Conservation (phyloP, 345 rosid species). For the Salix suchowensis region DNA sequence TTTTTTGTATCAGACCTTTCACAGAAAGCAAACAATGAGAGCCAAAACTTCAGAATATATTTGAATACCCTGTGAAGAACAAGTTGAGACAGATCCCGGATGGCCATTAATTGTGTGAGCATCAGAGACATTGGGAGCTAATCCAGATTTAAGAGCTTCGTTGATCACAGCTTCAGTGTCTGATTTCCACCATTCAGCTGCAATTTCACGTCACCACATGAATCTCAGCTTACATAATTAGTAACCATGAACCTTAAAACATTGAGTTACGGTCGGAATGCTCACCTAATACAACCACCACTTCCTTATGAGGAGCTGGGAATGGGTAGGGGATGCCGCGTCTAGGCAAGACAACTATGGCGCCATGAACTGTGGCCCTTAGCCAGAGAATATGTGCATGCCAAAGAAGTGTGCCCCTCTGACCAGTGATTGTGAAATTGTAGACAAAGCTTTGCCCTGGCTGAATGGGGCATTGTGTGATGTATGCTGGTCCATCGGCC, state of each 20-base stretch:
- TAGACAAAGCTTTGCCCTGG: slow-evolving; percentile 52
- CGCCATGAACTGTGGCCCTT: slow-evolving; percentile 62
- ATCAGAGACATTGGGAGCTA: slow-evolving; percentile 62
- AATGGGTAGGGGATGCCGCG: slow-evolving; percentile 62
- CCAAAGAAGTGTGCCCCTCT: slow-evolving; percentile 71
- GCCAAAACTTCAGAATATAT: not conserved
- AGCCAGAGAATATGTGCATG: slow-evolving; percentile 75
- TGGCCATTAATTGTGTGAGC: slow-evolving; percentile 74
- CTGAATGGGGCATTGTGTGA: slow-evolving; percentile 75
- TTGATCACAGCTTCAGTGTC: slow-evolving; percentile 54
- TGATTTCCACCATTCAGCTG: slow-evolving; percentile 78
- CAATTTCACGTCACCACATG: not conserved
- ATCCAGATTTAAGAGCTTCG: slow-evolving; percentile 47
- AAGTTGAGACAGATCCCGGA: slow-evolving; percentile 49
- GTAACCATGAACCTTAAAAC: not conserved
- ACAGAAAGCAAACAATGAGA: not conserved
- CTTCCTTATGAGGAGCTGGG: slow-evolving; percentile 51
- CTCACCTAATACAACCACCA: slow-evolving; percentile 47
- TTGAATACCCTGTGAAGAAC: slow-evolving; percentile 39
- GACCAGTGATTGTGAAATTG: slow-evolving; percentile 54
- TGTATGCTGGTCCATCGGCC: slow-evolving; percentile 81
- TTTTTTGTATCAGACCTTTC: not conserved
- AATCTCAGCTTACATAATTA: not conserved
- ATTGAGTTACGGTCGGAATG: not conserved
- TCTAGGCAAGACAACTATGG: slow-evolving; percentile 59